phyloP scores from a whole-genome alignment of 306 rosid species.

The Gastrolobium villosum region DNA sequence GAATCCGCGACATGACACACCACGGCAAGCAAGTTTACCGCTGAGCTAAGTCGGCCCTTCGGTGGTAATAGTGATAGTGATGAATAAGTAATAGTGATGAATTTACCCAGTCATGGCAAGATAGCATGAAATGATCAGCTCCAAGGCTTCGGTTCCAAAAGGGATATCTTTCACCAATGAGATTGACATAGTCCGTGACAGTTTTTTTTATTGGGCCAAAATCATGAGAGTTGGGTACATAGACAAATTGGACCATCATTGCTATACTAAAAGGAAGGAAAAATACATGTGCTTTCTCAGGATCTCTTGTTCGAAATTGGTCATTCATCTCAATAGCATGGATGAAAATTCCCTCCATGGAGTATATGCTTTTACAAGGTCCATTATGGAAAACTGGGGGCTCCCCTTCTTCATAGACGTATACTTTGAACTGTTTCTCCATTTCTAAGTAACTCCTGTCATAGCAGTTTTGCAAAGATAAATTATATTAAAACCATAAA shows the following conservation, averaged over 20 bases:
- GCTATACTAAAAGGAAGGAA: constrained; percentile 89
- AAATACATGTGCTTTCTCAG: constrained; percentile 81
- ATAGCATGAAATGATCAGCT: constrained; percentile 88
- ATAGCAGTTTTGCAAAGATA: constrained; percentile 21
- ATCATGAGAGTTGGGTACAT: constrained; percentile 75
- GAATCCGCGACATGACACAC: no score
- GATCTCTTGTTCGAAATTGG: constrained; percentile 73
- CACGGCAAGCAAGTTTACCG: no score
- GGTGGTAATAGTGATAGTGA: no score
- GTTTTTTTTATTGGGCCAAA: constrained; percentile 71
- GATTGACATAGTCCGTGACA: constrained; percentile 67
- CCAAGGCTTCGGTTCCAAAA: constrained; percentile 95
- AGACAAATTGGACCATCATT: constrained; percentile 84
- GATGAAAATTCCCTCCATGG: constrained; percentile 90
- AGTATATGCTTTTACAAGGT: constrained; percentile 94
- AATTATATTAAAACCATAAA: not conserved
- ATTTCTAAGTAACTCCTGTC: constrained; percentile 90
- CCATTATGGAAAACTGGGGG: constrained; percentile 89
- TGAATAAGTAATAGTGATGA: not conserved
- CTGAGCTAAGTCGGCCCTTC: no score
- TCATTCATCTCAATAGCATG: constrained; percentile 77
- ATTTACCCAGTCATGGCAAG: constrained; percentile 98
- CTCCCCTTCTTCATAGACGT: constrained; percentile 91
- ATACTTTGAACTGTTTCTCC: constrained; percentile 86
- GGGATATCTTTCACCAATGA: constrained; percentile 67